phyloP scores from a whole-genome alignment of 768 basidiomycete genomes.

The Tulasnella calospora region DNA sequence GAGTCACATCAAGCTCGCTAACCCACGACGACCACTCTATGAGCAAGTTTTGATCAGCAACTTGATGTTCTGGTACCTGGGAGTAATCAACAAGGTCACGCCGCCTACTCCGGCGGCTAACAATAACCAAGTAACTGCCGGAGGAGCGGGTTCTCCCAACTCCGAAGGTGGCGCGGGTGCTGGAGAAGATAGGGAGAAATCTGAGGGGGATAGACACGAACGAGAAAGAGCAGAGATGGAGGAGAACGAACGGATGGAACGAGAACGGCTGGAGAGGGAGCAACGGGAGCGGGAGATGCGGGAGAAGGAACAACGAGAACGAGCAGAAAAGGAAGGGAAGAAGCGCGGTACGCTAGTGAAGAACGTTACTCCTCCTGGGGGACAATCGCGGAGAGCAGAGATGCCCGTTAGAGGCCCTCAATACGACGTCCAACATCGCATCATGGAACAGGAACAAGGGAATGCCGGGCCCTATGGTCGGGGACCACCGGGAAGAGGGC shows the following conservation, averaged over 20 bases:
- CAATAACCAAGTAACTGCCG: slow-evolving; percentile 34
- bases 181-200: slow-evolving; percentile 35
- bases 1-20: slow-evolving; percentile 97
- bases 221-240: slow-evolving; percentile 36
- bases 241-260: slow-evolving; percentile 42
- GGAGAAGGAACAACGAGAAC: slow-evolving; percentile 32
- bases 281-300: slow-evolving; percentile 34
- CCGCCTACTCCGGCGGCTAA: slow-evolving; percentile 46
- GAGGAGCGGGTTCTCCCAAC: slow-evolving; percentile 25
- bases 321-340: slow-evolving; percentile 32
- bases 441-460: slow-evolving; percentile 84
- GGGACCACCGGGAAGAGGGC: background rate
- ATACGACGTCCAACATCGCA: slow-evolving; percentile 90
- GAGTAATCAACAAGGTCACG: slow-evolving; percentile 85
- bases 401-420: slow-evolving; percentile 83
- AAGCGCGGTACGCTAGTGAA: slow-evolving; percentile 63
- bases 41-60: slow-evolving; percentile 94
- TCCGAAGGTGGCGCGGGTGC: slow-evolving; percentile 34
- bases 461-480: slow-evolving; percentile 21
- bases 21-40: slow-evolving; percentile 90
- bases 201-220: slow-evolving; percentile 5
- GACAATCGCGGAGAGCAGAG: slow-evolving; percentile 63
- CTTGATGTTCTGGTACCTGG: slow-evolving; percentile 99
- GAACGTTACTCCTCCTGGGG: slow-evolving; percentile 41
- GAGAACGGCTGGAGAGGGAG: slow-evolving; percentile 42